Evolutionary conservation across 805 yeast species (phyloP), one percentile per base, ranked within the genome.

Genomic region (Metschnikowia sp.): DNA sequence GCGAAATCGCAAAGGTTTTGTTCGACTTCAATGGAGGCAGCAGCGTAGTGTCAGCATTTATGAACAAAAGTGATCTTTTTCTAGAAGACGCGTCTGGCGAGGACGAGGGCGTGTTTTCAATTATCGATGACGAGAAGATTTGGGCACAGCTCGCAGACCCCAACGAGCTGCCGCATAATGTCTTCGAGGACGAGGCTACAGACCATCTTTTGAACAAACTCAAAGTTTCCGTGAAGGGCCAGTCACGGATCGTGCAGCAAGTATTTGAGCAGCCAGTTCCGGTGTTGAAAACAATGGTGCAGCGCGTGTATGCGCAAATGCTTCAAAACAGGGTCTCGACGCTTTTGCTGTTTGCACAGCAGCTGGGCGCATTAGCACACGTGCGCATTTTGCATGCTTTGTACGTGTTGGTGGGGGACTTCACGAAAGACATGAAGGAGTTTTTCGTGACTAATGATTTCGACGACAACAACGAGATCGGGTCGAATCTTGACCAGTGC

Each of bases 11-110:
- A 0, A 81, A 80, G 42, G 79, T 90, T 13, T 72, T 91, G 42
- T 78, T 82, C 44, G 87, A 83, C 51, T 92, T 83, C 70, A 91
- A 92, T 60, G 92, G 89, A 15, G 97, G 97, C 10, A 75, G 79
- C 10, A 83, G 85, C 49, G 92, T 91, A 8, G 85, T 88, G 8
- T 88, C 84, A 60, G 82, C 84, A 41, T 92, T 88, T 66, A 86
- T 91, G 36, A 82, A 81, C 60, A 89, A 87, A 60, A 88, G 87
- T 60, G 86, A 83, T 41, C 77, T 84, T 49, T 86, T 91, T 63
- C 71, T 75, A 45, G 73, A 70, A 33, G 69, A 76, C 52, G 77
- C 79, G 48, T 43, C 50, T 8, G 51, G 48, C 19, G 49, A 45
- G 11, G 54, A 58, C 3, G 67, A 73, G 50, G 62, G 69, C n/a